These are phyloP conservation scores for Phytophthora uliginosa DNA, from an alignment of 352 stramenopile species.

Conservation along the genomic window DNA sequence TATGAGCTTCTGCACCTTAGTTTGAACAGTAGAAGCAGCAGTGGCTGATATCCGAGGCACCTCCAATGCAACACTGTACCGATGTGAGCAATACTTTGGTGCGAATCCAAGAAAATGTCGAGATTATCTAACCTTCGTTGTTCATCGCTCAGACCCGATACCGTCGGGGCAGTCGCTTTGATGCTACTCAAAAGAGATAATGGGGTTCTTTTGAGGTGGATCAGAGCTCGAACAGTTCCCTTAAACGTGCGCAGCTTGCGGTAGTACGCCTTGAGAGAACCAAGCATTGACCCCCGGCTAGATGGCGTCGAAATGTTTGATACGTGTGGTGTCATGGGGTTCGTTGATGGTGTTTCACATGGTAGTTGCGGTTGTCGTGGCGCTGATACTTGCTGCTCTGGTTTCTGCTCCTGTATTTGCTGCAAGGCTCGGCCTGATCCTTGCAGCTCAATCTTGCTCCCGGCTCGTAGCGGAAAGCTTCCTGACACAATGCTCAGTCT, in stretches of 20 bases:
- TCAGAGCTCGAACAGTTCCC: conserved; percentile 71
- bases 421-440: conserved; percentile 11
- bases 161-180: conserved; percentile 1
- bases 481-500: conserved; percentile 16
- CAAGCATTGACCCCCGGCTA: conserved; percentile 51
- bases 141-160: conserved; percentile 12
- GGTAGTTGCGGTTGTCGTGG: background rate
- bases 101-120: background rate
- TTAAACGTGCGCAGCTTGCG: conserved; percentile 79
- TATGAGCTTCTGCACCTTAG: conserved; percentile 72
- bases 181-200: conserved; percentile 5
- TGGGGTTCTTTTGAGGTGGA: conserved; percentile 57
- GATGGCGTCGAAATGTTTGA: conserved; percentile 6
- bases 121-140: conserved; percentile 20
- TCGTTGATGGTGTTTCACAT: conserved; percentile 40
- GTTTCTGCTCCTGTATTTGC: conserved; percentile 6
- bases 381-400: background rate
- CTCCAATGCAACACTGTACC: conserved; percentile 24
- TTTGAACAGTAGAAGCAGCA: conserved; percentile 47
- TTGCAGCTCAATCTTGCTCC: conserved; percentile 26
- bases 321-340: conserved; percentile 8
- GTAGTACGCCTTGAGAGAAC: conserved; percentile 75
- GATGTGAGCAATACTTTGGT: background rate
- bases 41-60: conserved; percentile 55
- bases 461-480: conserved; percentile 20